These are phyloP conservation scores for Elaeis guineensis DNA, from an alignment of 176 grass and related monocot genomes.

Conservation along the genomic window DNA sequence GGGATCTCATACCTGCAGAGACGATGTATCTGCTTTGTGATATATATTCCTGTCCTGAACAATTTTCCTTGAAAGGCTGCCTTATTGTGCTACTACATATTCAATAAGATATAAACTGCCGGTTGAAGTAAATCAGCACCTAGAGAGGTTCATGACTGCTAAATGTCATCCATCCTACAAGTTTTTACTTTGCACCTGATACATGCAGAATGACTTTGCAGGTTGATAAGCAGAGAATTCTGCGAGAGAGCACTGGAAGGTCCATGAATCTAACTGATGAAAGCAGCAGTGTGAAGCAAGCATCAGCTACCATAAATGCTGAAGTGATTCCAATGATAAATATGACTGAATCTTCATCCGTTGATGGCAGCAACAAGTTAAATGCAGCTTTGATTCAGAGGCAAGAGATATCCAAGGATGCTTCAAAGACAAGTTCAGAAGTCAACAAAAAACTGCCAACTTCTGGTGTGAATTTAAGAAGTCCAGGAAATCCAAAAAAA, in stretches of 20 bases:
- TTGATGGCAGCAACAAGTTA: slow-evolving; percentile 23
- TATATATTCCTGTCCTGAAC: no score
- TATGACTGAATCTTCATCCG: slow-evolving; percentile 10
- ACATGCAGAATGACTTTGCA: slow-evolving; percentile 24
- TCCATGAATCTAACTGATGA: slow-evolving; percentile 25
- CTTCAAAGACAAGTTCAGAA: slow-evolving; percentile 9
- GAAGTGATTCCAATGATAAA: slow-evolving; percentile 21
- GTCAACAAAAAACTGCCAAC: neutral
- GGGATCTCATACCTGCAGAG: no score
- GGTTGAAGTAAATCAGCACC: no score
- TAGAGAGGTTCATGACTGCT: no score
- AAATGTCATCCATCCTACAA: no score
- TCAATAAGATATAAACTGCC: no score
- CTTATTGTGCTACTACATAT: no score
- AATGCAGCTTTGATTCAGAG: slow-evolving; percentile 21
- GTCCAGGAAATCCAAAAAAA: slow-evolving; percentile 37
- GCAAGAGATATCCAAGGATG: slow-evolving; percentile 7
- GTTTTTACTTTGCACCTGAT: no score
- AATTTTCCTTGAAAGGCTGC: no score
- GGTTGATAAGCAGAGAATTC: slow-evolving; percentile 79
- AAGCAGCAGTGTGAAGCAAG: slow-evolving; percentile 13
- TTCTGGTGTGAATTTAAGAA: slow-evolving; percentile 26
- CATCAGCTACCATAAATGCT: slow-evolving; percentile 23
- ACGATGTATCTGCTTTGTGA: no score
- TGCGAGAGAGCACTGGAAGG: slow-evolving; percentile 56